phyloP scores from a whole-genome alignment of 2,329 filamentous ascomycete genomes.

The Mycosphaerella sp. region DNA sequence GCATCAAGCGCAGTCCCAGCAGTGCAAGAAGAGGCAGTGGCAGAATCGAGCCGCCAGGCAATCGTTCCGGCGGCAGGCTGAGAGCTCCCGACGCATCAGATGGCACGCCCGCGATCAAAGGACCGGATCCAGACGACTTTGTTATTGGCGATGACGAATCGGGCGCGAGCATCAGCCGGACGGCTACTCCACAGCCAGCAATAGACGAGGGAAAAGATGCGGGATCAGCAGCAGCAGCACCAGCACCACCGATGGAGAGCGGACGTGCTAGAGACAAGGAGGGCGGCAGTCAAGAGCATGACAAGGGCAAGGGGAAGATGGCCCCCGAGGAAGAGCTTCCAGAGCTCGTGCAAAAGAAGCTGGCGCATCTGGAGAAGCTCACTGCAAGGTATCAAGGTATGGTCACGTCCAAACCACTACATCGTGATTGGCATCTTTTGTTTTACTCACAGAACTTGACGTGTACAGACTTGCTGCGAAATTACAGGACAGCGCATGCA shows the following conservation, averaged over 20 bases:
- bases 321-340: slow-evolving; percentile 54
- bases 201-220: slow-evolving; percentile 20
- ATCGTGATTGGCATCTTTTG: slow-evolving; percentile 27
- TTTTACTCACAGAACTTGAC: slow-evolving; percentile 27
- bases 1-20: slow-evolving; percentile 36
- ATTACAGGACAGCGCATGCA: slow-evolving; percentile 85
- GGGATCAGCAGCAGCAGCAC: too few relatives aligned
- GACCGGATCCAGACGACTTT: slow-evolving; percentile 80
- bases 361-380: slow-evolving; percentile 83
- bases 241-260: slow-evolving; percentile 20
- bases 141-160: slow-evolving; percentile 78
- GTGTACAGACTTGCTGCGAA: slow-evolving; percentile 71
- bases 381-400: slow-evolving; percentile 80
- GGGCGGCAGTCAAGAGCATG: slow-evolving; percentile 22
- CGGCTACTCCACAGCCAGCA: slow-evolving; percentile 52
- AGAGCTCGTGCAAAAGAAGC: slow-evolving; percentile 65
- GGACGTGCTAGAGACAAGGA: slow-evolving; percentile 29
- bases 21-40: slow-evolving; percentile 41
- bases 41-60: slow-evolving; percentile 29
- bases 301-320: slow-evolving; percentile 27
- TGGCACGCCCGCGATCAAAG: slow-evolving; percentile 30
- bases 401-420: slow-evolving; percentile 15
- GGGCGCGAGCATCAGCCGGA: slow-evolving; percentile 53
- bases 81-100: slow-evolving; percentile 23
- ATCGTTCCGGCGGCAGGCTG: slow-evolving; percentile 23